phyloP scores from a whole-genome alignment of 768 basidiomycete species.

The Boletus bicolor region DNA sequence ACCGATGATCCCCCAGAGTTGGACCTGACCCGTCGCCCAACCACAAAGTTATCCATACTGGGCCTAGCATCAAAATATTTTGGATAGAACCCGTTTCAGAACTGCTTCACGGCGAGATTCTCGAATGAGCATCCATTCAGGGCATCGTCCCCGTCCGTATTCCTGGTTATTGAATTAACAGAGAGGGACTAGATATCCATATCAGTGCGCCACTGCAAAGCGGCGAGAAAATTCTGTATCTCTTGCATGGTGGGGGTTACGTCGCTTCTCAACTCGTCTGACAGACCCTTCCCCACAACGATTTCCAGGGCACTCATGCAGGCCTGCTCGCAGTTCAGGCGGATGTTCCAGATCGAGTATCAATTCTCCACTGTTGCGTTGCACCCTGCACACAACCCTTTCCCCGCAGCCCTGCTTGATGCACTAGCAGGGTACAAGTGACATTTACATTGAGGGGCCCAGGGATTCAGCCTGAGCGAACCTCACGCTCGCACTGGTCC shows the following conservation, averaged over 20 bases:
- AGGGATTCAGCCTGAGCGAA: conserved; percentile 69
- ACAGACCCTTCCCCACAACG: conserved; percentile 38
- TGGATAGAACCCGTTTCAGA: conserved; percentile 22
- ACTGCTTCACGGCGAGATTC: conserved; percentile 27
- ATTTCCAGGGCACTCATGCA: conserved; percentile 44
- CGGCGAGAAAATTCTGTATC: conserved; percentile 34
- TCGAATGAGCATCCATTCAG: conserved; percentile 18
- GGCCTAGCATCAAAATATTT: conserved; percentile 13
- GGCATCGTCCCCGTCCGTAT: conserved; percentile 20
- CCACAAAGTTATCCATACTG: conserved; percentile 3
- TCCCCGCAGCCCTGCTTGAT: conserved; percentile 70
- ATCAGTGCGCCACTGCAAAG: conserved; percentile 16
- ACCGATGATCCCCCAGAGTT: conserved; percentile 1
- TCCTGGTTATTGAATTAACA: conserved; percentile 22
- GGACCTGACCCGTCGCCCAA: conserved; percentile 1
- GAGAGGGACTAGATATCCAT: conserved; percentile 5
- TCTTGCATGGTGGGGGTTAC: conserved; percentile 29
- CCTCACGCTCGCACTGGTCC: conserved; percentile 55
- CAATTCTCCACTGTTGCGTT: conserved; percentile 49
- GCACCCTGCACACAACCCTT: conserved; percentile 45
- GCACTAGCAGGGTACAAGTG: conserved; percentile 59
- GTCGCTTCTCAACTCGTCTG: conserved; percentile 15
- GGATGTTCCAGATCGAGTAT: conserved; percentile 61
- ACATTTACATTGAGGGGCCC: conserved; percentile 55
- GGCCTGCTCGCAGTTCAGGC: conserved; percentile 39